These are phyloP conservation scores for Backusella tuberculispora DNA, from an alignment of 192 early-diverging fungal species.

Conservation along the genomic window DNA sequence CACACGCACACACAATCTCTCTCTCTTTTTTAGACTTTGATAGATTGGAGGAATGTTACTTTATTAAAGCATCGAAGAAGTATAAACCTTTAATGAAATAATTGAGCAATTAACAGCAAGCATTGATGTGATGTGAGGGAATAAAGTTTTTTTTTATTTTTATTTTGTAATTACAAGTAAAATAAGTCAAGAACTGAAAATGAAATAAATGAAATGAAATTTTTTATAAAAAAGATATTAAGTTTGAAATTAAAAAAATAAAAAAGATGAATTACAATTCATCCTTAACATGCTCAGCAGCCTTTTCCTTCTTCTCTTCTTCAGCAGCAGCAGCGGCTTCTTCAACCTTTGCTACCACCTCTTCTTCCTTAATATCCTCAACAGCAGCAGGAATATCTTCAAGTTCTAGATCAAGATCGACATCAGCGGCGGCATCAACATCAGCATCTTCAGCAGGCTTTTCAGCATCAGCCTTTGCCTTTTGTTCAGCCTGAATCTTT, in stretches of 20 bases:
- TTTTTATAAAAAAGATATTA: constrained; percentile 8
- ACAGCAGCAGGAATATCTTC: constrained; percentile 9
- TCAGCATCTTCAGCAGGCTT: constrained; percentile 30
- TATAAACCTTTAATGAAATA: no score
- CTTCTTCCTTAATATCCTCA: constrained; percentile 20
- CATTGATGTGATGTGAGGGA: not conserved
- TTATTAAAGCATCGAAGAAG: no score
- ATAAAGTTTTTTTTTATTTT: constrained; percentile 1
- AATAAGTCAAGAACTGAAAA: not conserved
- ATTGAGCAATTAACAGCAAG: no score
- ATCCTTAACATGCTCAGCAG: constrained; percentile 37
- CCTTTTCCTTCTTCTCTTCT: constrained; percentile 19
- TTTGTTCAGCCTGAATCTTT: constrained; percentile 28
- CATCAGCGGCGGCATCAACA: constrained; percentile 11
- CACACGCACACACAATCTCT: no score
- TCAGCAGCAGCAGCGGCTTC: constrained; percentile 8
- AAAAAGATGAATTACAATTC: constrained; percentile 32
- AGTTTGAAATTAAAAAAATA: not conserved
- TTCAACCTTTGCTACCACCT: not conserved
- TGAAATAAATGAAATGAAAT: constrained; percentile 16
- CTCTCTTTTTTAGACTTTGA: no score
- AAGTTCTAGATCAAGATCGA: constrained; percentile 19
- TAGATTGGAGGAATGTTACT: no score
- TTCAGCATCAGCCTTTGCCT: constrained; percentile 36
- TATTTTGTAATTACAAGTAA: constrained; percentile 14